Evolutionary conservation across 179 eudicot genomes (phyloP), one percentile per base, ranked within the genome.

Genomic region (Gypsophila paniculata): DNA sequence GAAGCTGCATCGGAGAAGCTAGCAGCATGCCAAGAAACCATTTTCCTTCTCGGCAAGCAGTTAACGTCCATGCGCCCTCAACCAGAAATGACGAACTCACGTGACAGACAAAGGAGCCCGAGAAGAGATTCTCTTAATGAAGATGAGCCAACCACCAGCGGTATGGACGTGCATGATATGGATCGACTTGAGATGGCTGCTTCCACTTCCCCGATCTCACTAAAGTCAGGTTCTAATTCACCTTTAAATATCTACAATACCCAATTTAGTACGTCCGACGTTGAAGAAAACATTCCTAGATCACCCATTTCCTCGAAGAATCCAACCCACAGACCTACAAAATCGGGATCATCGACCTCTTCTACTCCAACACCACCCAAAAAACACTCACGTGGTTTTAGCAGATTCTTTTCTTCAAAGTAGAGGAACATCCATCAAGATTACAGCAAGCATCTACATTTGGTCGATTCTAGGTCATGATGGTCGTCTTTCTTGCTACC

Each of bases 11-110:
- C 99, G 59, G 96, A 90, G 85, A 90, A 90, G 87, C 84, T 95
- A 58, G 96, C 95, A 4, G 97, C 88, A 78, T 95, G 98, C 75
- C 99, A 95, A 80, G 96, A 95, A 75, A 95, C 95, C 72, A 92
- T 95, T 76, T 87, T 72, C 74, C 91, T 92, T 42, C 96, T 95
- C 7, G 93, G 96, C 15, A 92, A 89, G 81, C 96, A 95, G 78
- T 76, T 95, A 72, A 87, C 89, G 25, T 58, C 84, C 26, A 42
- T 95, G 72, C 91, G 87, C 53, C 96, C 99, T 53, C 88, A 84
- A 49, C 58, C 89, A 36, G 91, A 92, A 25, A 54, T 71, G 17
- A 61, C 68, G 61, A 84, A 70, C 13, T 84, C 89, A 12, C 89
- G 90, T 42, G 68, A 67, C 61, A 73, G 62, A 21, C 85, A 76